Evolutionary conservation across 1,139 yeast species (phyloP), one percentile per base, ranked within the genome.

Genomic region (Candida anutae): DNA sequence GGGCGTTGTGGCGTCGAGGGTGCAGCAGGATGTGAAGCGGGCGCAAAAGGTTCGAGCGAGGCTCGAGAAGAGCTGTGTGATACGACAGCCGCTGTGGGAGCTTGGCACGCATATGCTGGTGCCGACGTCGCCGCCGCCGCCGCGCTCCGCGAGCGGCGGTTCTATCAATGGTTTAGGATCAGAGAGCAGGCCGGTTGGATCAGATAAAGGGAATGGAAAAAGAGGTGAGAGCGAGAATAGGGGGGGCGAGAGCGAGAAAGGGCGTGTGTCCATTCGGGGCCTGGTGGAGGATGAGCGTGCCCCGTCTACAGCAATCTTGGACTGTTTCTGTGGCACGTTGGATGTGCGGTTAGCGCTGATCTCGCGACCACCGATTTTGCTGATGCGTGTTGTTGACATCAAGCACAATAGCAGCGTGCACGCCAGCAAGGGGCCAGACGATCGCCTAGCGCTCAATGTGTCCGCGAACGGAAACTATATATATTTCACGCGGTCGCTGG

Each of bases 401-500:
- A 23, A 27, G 13, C 18, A 27, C 23, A 30, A 32, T 16, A 23
- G 25, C 8, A 32, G 23, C 17, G 28, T 29, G 11, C 22, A 25
- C 25, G 26, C 26, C 13, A 24, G 29, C 13, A 17, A 13, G 15
- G 26, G 28, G 16, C n/a, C n/a, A n/a, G 14, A 13, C 5, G 31
- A 21, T 6, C 18, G 31, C 9, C 19, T 34, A 13, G 24, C 19
- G 14, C 26, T 34, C 13, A 28, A 30, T 13, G 20, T 35, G n/a
- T 31, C 34, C 6, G 29, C 28, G 13, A 16, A 16, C 15, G 27
- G 25, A 11, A 31, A 35, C 13, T 28, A 28, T 14, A 20, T 39
- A 12, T 30, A 25, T 24, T 34, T 39, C 24, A 28, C 35, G 2
- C 15, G 20, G 17, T 23, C 32, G 13, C 32, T 21, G 10, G 23